Evolutionary conservation across 129 eudicot species (phyloP).

Genomic region (Chrysanthemum seticuspe): DNA sequence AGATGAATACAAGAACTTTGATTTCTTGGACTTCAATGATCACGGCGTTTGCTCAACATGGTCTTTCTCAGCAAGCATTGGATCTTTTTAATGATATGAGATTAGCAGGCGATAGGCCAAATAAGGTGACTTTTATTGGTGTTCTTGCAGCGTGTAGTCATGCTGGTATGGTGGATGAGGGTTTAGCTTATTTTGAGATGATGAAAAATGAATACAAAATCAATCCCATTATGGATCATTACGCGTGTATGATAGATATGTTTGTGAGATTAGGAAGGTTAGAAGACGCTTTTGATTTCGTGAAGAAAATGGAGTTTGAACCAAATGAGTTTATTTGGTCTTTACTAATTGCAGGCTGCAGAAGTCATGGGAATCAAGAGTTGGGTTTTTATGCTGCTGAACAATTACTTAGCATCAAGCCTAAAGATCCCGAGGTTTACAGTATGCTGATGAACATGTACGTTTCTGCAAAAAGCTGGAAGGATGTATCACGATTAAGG

Average conservation of each 20-base stretch:
- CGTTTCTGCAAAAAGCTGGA: too few species aligned
- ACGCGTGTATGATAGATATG: conserved; percentile 77
- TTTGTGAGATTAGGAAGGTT: conserved; percentile 76
- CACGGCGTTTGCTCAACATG: conserved; percentile 74
- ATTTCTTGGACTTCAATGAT: conserved; percentile 97
- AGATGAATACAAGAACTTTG: conserved; percentile 72
- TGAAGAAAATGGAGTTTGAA: conserved; percentile 58
- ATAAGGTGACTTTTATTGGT: conserved; percentile 72
- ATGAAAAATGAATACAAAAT: conserved; percentile 77
- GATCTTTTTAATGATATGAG: conserved; percentile 88
- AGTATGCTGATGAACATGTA: too few species aligned
- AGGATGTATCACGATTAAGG: too few species aligned
- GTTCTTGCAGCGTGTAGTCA: conserved; percentile 90
- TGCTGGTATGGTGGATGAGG: conserved; percentile 80
- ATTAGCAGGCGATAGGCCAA: conserved; percentile 69
- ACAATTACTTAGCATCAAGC: too few species aligned
- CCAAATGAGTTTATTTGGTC: conserved; percentile 43
- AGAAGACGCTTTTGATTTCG: conserved; percentile 81
- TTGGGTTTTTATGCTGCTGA: too few species aligned
- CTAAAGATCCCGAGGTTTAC: too few species aligned
- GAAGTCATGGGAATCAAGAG: too few species aligned
- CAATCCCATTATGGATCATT: conserved; percentile 75
- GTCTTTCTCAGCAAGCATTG: conserved; percentile 57
- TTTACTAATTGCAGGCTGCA: too few species aligned
- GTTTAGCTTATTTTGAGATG: conserved; percentile 60